Percentiles rank a stretch among this genome's conserved stretches.
phyloP scores from a whole-genome alignment of 2,329 filamentous ascomycete species.

The Ophiocordyceps camponoti-leonardi region DNA sequence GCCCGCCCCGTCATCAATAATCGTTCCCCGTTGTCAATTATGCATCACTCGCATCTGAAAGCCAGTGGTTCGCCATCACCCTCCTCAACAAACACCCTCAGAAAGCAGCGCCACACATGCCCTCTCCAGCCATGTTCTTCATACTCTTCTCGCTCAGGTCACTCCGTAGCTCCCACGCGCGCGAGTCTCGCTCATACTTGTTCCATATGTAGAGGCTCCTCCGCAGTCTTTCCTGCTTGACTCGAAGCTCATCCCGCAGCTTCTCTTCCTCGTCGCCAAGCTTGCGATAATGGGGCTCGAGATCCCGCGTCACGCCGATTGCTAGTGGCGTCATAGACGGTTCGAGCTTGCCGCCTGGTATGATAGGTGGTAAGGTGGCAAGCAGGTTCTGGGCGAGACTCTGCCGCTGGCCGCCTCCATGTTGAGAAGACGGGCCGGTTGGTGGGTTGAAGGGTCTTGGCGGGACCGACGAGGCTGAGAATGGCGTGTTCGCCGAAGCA shows the following conservation, averaged over 20 bases:
- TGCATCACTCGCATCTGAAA: neutral
- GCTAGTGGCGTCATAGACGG: slow-evolving; percentile 24
- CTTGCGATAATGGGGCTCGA: slow-evolving; percentile 35
- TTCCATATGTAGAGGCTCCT: slow-evolving; percentile 36
- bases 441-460: slow-evolving; percentile 36
- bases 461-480: slow-evolving; percentile 23
- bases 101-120: slow-evolving; percentile 36
- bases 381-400: slow-evolving; percentile 35
- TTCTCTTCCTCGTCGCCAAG: slow-evolving; percentile 41
- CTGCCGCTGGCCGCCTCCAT: slow-evolving; percentile 18
- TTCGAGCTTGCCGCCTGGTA: slow-evolving; percentile 38
- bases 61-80: too few relatives aligned
- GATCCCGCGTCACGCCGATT: slow-evolving; percentile 31
- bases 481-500: slow-evolving; percentile 13
- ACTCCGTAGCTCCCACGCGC: slow-evolving; percentile 35
- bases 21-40: neutral
- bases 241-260: slow-evolving; percentile 32
- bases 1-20: too few relatives aligned
- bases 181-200: slow-evolving; percentile 33
- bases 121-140: slow-evolving; percentile 38
- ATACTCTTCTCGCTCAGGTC: slow-evolving; percentile 39
- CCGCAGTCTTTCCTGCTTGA: slow-evolving; percentile 36
- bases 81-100: slow-evolving; percentile 8
- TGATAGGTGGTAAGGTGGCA: slow-evolving; percentile 29
- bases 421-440: slow-evolving; percentile 32